Evolutionary conservation across 305 asterid species (phyloP).

Genomic region (Fraxinus dipetala): DNA sequence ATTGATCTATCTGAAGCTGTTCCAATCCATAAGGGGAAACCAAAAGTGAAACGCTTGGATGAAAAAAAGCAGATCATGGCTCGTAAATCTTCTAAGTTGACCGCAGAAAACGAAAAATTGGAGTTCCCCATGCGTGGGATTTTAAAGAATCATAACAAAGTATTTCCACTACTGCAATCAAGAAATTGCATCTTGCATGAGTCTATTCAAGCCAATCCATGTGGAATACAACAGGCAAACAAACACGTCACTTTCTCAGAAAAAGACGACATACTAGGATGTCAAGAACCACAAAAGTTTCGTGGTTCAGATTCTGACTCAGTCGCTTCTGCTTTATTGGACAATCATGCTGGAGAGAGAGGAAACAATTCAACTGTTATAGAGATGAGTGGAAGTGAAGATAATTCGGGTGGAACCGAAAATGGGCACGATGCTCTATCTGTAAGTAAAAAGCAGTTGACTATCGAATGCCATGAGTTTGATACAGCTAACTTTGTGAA

Average conservation of each 20-base stretch:
- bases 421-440: constrained; percentile 34
- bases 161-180: constrained; percentile 25
- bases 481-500: constrained; percentile 11
- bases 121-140: constrained; percentile 35
- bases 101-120: constrained; percentile 27
- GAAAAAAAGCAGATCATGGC: constrained; percentile 27
- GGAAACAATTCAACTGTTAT: constrained; percentile 17
- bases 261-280: constrained; percentile 34
- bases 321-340: not conserved
- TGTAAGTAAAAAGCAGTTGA: constrained; percentile 25
- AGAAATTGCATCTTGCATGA: constrained; percentile 25
- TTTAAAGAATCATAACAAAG: constrained; percentile 29
- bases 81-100: constrained; percentile 26
- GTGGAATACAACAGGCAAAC: constrained; percentile 8
- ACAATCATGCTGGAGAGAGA: constrained; percentile 8
- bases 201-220: constrained; percentile 19
- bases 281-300: constrained; percentile 12
- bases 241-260: constrained; percentile 46
- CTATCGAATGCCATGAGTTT: not conserved
- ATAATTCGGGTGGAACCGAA: constrained; percentile 11
- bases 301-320: constrained; percentile 20
- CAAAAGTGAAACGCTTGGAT: constrained; percentile 25
- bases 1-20: constrained; percentile 16
- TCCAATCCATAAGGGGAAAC: constrained; percentile 31
- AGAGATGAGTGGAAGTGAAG: constrained; percentile 32